Conservation (phyloP, 139 green algal species). For the Tetraselmis striata region DNA sequence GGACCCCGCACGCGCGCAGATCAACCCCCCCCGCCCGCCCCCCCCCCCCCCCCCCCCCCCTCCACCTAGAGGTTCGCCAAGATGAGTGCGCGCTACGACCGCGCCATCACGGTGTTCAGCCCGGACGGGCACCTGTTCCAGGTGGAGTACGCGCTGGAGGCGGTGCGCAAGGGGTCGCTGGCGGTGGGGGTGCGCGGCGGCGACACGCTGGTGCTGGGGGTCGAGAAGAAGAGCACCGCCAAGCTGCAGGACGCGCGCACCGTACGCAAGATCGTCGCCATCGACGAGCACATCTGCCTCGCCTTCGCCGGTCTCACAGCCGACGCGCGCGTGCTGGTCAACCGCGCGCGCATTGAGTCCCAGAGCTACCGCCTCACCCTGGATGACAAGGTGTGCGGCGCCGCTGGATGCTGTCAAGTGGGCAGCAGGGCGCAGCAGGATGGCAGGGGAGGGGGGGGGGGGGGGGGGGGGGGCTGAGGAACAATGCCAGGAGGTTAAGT, state of each 20-base stretch:
- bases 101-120: constrained; percentile 98
- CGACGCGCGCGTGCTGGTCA: constrained; percentile 92
- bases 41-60: too few species aligned
- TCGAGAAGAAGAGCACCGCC: constrained; percentile 92
- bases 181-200: constrained; percentile 87
- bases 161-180: constrained; percentile 87
- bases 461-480: too few species aligned
- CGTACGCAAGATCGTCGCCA: constrained; percentile 91
- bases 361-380: constrained; percentile 58
- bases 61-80: background rate
- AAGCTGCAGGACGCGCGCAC: constrained; percentile 93
- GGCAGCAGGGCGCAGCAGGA: too few species aligned
- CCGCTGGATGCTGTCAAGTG: too few species aligned
- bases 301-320: constrained; percentile 94
- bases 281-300: constrained; percentile 96
- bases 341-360: constrained; percentile 83
- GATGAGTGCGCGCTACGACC: constrained; percentile 82
- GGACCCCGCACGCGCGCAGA: background rate
- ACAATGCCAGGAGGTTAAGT: too few species aligned
- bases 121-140: constrained; percentile 94
- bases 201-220: constrained; percentile 88
- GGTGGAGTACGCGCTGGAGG: constrained; percentile 97
- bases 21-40: background rate
- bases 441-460: too few species aligned
- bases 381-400: background rate